phyloP scores from a whole-genome alignment of 371 early-diverging fungal genomes.

The Thermomucor indicae-seudaticae region DNA sequence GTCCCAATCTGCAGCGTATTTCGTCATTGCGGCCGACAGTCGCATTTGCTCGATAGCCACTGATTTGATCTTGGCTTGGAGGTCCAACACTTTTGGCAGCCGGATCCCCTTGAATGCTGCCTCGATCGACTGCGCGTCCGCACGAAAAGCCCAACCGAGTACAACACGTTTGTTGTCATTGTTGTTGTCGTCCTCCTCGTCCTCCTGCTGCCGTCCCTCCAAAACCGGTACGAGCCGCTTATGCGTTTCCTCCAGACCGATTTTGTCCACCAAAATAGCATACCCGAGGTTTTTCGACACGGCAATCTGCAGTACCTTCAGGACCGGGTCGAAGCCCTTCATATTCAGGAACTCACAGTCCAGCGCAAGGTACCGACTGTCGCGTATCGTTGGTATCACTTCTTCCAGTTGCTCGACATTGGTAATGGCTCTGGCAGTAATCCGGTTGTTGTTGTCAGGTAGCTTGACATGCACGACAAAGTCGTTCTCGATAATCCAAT shows the following conservation, averaged over 20 bases:
- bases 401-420: slow-evolving; percentile 20
- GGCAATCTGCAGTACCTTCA: slow-evolving; percentile 40
- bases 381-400: slow-evolving; percentile 9
- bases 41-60: slow-evolving; percentile 23
- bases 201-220: not conserved
- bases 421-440: slow-evolving; percentile 20
- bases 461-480: slow-evolving; percentile 5
- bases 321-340: slow-evolving; percentile 26
- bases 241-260: slow-evolving; percentile 24
- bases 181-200: not conserved
- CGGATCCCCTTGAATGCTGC: slow-evolving; percentile 13
- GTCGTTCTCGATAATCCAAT: slow-evolving; percentile 19
- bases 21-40: slow-evolving; percentile 21
- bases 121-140: slow-evolving; percentile 41
- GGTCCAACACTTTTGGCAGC: slow-evolving; percentile 24
- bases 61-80: slow-evolving; percentile 28
- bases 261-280: slow-evolving; percentile 37
- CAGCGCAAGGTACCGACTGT: slow-evolving; percentile 14
- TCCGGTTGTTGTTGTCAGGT: not conserved
- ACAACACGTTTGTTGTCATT: no score
- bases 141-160: slow-evolving; percentile 37
- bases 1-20: slow-evolving; percentile 25
- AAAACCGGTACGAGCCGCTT: slow-evolving; percentile 16
- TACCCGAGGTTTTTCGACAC: slow-evolving; percentile 27
- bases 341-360: slow-evolving; percentile 40